Percentiles rank a stretch among this genome's conserved stretches.
Evolutionary conservation across 768 basidiomycete species (phyloP).

Genomic region (Xanthoconium purpureum): DNA sequence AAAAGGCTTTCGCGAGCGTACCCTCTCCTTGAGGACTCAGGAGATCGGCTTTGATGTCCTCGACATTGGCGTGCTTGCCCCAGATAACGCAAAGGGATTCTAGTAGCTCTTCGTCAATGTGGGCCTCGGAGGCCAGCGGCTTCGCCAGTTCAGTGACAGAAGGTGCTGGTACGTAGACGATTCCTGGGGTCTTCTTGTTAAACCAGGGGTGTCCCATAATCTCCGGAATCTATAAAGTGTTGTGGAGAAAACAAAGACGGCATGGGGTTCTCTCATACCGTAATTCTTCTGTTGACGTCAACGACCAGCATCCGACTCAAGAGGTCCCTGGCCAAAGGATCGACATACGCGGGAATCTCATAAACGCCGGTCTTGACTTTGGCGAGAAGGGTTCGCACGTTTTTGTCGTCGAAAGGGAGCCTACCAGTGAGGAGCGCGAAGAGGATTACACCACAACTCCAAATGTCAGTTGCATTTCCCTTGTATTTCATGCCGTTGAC

Average conservation of each 20-base stretch:
- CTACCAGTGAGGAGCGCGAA: slow-evolving; percentile 86
- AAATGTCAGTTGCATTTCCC: slow-evolving; percentile 90
- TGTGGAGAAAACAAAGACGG: slow-evolving; percentile 3
- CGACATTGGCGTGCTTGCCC: slow-evolving; percentile 66
- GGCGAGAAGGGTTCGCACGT: slow-evolving; percentile 67
- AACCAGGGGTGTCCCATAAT: slow-evolving; percentile 88
- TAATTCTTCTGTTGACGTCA: slow-evolving; percentile 75
- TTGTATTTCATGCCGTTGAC: slow-evolving; percentile 87
- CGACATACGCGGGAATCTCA: slow-evolving; percentile 76
- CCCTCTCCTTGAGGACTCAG: slow-evolving; percentile 68
- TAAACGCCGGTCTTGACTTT: slow-evolving; percentile 89
- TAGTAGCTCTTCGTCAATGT: slow-evolving; percentile 76
- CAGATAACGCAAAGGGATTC: slow-evolving; percentile 80
- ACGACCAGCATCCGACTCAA: slow-evolving; percentile 86
- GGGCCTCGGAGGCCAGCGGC: slow-evolving; percentile 62
- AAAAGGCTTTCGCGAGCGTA: slow-evolving; percentile 83
- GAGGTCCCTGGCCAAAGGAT: slow-evolving; percentile 81
- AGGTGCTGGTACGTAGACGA: slow-evolving; percentile 50
- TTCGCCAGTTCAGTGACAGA: slow-evolving; percentile 65
- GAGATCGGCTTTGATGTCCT: slow-evolving; percentile 60
- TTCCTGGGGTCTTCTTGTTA: slow-evolving; percentile 46
- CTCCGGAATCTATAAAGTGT: slow-evolving; percentile 66
- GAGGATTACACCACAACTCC: slow-evolving; percentile 95
- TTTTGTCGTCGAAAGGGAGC: slow-evolving; percentile 93
- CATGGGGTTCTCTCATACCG: slow-evolving; percentile 45